Conservation (phyloP, 148 eudicot genomes). For the Salicornia ramosissima region DNA sequence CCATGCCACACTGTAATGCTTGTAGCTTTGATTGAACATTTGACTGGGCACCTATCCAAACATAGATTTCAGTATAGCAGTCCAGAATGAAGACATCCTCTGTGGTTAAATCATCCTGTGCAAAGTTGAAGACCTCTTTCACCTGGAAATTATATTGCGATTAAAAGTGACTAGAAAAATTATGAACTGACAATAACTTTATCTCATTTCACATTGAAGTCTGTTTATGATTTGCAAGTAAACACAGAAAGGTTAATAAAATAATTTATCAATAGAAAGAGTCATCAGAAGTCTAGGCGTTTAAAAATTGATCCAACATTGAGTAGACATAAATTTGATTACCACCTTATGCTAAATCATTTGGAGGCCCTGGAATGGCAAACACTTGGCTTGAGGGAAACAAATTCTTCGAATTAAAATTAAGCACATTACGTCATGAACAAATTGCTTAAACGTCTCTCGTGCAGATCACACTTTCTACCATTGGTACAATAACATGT, state of each 20-base stretch:
- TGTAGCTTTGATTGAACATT: constrained; percentile 21
- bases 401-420: not conserved
- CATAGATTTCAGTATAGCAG: constrained; percentile 40
- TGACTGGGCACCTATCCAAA: constrained; percentile 40
- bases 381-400: not conserved
- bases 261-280: not conserved
- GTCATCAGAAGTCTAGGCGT: not conserved
- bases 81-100: constrained; percentile 46
- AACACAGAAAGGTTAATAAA: not conserved
- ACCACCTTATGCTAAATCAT: not conserved
- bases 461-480: not conserved
- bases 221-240: not conserved
- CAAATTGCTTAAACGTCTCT: not conserved
- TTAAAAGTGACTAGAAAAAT: not conserved
- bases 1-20: constrained; percentile 47
- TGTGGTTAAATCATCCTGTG: constrained; percentile 53
- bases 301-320: no score
- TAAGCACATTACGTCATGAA: not conserved
- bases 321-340: not conserved
- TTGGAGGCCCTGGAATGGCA: not conserved
- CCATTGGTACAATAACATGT: not conserved
- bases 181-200: not conserved
- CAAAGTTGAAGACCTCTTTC: constrained; percentile 46
- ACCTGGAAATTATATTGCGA: not conserved
- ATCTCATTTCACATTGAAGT: not conserved